Evolutionary conservation across 2,329 filamentous ascomycete species (phyloP).

Genomic region (Tolypocladium paradoxum): DNA sequence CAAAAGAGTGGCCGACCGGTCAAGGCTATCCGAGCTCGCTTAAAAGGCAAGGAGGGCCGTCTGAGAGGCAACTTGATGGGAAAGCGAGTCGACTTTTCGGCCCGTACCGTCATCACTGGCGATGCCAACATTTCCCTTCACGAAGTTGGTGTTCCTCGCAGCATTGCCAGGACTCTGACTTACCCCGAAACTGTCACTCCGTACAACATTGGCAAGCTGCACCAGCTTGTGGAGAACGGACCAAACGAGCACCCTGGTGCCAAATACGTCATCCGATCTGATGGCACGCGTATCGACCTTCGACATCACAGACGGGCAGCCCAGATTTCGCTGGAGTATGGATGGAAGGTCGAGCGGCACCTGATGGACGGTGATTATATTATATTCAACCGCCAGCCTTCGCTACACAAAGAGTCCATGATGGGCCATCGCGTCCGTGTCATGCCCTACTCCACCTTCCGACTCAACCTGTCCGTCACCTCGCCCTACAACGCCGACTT

Average conservation of each 20-base stretch:
- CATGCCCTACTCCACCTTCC: constrained; percentile 98
- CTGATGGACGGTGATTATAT: constrained; percentile 94
- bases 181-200: constrained; percentile 96
- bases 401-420: constrained; percentile 99
- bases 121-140: constrained; percentile 94
- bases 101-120: constrained; percentile 98
- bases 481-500: constrained; percentile 99
- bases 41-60: constrained; percentile 98
- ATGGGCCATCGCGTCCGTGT: constrained; percentile 97
- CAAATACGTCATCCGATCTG: constrained; percentile 89
- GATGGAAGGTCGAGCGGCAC: constrained; percentile 98
- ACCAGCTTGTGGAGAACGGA: constrained; percentile 81
- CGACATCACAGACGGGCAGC: constrained; percentile 84
- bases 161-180: constrained; percentile 84
- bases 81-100: constrained; percentile 98
- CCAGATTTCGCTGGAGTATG: constrained; percentile 81
- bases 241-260: constrained; percentile 93
- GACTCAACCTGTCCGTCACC: constrained; percentile 92
- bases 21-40: constrained; percentile 89
- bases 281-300: constrained; percentile 88
- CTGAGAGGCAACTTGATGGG: constrained; percentile 98
- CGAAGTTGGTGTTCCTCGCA: constrained; percentile 91
- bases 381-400: constrained; percentile 99
- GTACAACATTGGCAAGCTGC: constrained; percentile 92
- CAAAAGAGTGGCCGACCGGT: constrained; percentile 96